Percentiles rank a stretch among this genome's conserved stretches.
phyloP scores from a whole-genome alignment of 2,329 filamentous ascomycete species.

The Aspergillus candidus region DNA sequence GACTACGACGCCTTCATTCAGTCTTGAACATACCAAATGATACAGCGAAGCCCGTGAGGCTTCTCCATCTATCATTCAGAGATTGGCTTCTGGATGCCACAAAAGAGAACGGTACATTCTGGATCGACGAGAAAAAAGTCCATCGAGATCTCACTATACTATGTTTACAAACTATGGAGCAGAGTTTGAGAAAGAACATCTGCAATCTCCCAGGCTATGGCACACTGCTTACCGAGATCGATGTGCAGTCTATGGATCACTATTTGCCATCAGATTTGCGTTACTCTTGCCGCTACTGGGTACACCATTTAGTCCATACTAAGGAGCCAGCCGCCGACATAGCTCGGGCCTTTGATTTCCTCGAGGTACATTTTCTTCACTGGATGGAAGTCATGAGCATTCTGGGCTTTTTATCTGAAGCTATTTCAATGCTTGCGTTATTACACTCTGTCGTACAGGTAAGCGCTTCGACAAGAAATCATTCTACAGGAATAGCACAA shows the following conservation, averaged over 20 bases:
- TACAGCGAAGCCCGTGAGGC: constrained; percentile 5
- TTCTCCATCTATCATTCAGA: constrained; percentile 12
- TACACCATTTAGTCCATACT: too few species aligned
- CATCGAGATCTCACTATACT: too few species aligned
- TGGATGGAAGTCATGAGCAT: constrained; percentile 4
- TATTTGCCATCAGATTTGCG: too few species aligned
- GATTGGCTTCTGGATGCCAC: constrained; percentile 1
- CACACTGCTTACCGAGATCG: too few species aligned
- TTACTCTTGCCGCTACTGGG: too few species aligned
- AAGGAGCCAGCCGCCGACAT: too few species aligned
- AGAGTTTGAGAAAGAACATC: too few species aligned
- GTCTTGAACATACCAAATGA: constrained; percentile 12
- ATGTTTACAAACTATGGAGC: too few species aligned
- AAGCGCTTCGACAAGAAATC: background rate
- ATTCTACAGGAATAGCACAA: too few species aligned
- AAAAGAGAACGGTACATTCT: background rate
- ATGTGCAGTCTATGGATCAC: too few species aligned
- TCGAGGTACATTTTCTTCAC: constrained; percentile 3
- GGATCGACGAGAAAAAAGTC: background rate
- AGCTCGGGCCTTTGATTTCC: background rate
- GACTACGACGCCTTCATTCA: constrained; percentile 13
- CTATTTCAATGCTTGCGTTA: background rate
- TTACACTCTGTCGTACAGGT: background rate
- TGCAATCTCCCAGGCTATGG: too few species aligned
- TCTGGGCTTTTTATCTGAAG: constrained; percentile 1